Base-by-base conservation (phyloP, 306 rosid species). In the Glycine latifolia region DNA sequence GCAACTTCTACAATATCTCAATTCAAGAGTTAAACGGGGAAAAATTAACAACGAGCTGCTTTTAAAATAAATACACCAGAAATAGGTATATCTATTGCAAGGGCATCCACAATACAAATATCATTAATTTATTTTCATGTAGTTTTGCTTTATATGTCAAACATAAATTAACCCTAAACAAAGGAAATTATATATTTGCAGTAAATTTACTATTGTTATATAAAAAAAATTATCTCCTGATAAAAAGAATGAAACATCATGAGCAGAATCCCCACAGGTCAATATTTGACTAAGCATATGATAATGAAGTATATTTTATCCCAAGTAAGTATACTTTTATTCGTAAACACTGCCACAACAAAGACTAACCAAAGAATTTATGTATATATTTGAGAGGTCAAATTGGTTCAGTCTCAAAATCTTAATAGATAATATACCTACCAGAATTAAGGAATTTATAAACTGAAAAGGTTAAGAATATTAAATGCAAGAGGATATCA, bases 191-290 rank as follows among this genome's bases (percentile, higher is more conserved):
- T 44, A 77, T 15, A 67, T 55, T 55, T 43, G 41, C 68, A 55
- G 54, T 67, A 37, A 67, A 48, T 13, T 75, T 59, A 48, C 66
- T 58, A 49, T 59, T 41, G 48, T 68, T 14, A 55, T 3, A 79
- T n/a, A 56, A 47, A 9, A 31, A 48, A 9, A 4, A 17, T 12
- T 76, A 66, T 78, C 11, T 20, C 44, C 65, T 12, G 7, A 35
- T 53, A 8, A 48, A 48, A 46, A 2, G 15, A 49, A 16, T 14
- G 52, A 7, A 49, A 78, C 17, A 47, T 35, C 43, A 56, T 14
- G 3, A 58, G 31, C 67, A 72, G 47, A 65, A 82, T 76, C 59
- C 66, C 50, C 35, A 44, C 43, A 26, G 69, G 66, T 74, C 83
- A 14, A 33, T 11, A 14, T 61, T 74, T 44, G 71, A 47, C 70